Evolutionary conservation across 2,329 filamentous ascomycete genomes (phyloP).

Genomic region (Ceratocystis cacaofunesta): DNA sequence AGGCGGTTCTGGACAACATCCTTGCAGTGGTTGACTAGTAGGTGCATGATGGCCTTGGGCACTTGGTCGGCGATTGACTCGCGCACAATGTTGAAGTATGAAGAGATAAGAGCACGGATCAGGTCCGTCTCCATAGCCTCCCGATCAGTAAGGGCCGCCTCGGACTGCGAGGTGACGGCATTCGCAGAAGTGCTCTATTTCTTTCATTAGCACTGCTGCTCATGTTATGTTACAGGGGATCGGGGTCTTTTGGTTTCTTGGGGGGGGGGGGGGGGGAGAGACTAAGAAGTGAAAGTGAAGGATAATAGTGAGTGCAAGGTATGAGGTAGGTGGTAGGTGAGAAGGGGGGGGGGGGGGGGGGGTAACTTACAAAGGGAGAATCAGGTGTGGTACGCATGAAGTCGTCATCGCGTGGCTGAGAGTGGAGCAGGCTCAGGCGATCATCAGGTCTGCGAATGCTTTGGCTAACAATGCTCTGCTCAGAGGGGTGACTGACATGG

Average conservation of each 20-base stretch:
- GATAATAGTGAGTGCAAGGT: not conserved
- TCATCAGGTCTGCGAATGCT: constrained; percentile 62
- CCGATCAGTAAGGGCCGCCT: constrained; percentile 82
- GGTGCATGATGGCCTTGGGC: constrained; percentile 96
- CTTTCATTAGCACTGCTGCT: constrained; percentile 11
- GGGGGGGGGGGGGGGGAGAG: not conserved
- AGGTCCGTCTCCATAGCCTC: constrained; percentile 96
- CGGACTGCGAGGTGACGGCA: constrained; percentile 24
- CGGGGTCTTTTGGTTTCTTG: constrained; percentile 17
- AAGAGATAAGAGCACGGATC: constrained; percentile 88
- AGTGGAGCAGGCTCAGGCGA: constrained; percentile 35
- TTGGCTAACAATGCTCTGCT: constrained; percentile 62
- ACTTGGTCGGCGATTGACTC: constrained; percentile 98
- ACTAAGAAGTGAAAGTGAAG: not conserved
- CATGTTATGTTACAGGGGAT: not conserved
- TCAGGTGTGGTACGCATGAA: constrained; percentile 28
- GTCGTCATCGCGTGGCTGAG: constrained; percentile 31
- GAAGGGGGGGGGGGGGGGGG: not conserved
- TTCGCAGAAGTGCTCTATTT: constrained; percentile 9
- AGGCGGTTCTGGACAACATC: constrained; percentile 95
- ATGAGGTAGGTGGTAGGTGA: not conserved
- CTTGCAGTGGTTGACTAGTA: constrained; percentile 95
- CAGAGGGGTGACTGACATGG: constrained; percentile 63
- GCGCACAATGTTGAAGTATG: constrained; percentile 97
- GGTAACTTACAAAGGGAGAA: constrained; percentile 43